Conservation (phyloP, 2,329 filamentous ascomycete genomes). For the Ophiocordyceps camponoti-floridani region DNA sequence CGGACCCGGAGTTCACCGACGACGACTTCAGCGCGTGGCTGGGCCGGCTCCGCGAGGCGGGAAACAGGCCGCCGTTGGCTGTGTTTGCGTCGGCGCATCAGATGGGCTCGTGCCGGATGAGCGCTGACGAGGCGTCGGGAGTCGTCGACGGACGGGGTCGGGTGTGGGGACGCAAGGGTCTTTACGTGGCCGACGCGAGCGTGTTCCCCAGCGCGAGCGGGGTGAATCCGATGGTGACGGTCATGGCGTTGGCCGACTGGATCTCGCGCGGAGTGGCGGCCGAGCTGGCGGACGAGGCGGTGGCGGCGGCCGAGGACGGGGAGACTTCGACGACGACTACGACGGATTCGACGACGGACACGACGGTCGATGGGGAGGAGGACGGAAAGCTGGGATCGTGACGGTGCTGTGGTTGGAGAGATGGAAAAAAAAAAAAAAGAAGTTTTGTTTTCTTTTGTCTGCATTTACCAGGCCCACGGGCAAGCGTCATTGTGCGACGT, state of each 20-base stretch:
- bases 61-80: slow-evolving; percentile 30
- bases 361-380: not conserved
- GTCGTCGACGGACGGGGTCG: slow-evolving; percentile 39
- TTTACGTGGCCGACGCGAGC: slow-evolving; percentile 59
- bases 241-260: slow-evolving; percentile 52
- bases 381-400: not conserved
- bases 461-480: no score
- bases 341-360: not conserved
- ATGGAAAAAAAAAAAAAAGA: not conserved
- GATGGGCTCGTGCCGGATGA: slow-evolving; percentile 67
- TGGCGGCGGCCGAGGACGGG: not conserved
- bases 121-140: slow-evolving; percentile 27
- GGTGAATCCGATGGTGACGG: slow-evolving; percentile 68
- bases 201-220: slow-evolving; percentile 62
- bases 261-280: slow-evolving; percentile 30
- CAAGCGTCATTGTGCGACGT: no score
- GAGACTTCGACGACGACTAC: not conserved
- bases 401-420: not conserved
- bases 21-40: slow-evolving; percentile 45
- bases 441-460: no score
- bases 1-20: slow-evolving; percentile 34
- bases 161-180: slow-evolving; percentile 46
- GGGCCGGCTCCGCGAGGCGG: slow-evolving; percentile 24
- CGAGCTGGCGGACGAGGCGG: not conserved
- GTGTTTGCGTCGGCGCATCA: slow-evolving; percentile 59